Evolutionary conservation across 306 rosid species (phyloP).

Genomic region (Astragalus glycyphyllos): DNA sequence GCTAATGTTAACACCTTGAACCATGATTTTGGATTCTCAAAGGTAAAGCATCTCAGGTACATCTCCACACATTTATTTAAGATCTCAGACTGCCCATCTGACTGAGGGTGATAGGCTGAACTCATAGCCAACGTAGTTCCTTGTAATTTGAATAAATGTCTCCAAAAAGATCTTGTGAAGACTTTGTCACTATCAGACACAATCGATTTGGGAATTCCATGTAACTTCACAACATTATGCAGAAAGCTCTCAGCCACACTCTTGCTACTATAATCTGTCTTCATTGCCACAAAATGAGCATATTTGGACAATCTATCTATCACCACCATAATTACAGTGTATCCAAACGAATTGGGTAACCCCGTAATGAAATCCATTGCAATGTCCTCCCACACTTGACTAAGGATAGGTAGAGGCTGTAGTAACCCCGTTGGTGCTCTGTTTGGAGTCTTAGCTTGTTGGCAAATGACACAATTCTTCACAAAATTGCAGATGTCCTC

Average conservation of each 20-base stretch:
- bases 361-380: background rate
- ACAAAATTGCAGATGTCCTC: background rate
- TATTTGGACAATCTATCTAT: background rate
- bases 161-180: background rate
- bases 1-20: too few relatives aligned
- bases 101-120: background rate
- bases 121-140: background rate
- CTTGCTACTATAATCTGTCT: background rate
- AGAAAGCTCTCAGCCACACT: background rate
- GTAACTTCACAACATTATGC: background rate
- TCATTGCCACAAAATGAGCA: background rate
- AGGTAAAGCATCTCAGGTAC: background rate
- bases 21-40: too few relatives aligned
- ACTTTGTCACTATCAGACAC: background rate
- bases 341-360: background rate
- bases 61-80: background rate
- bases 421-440: background rate
- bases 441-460: background rate
- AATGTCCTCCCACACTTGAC: background rate
- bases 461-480: background rate
- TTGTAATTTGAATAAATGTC: background rate
- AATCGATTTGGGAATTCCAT: background rate
- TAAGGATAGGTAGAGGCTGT: background rate
- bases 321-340: background rate
- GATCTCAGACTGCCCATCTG: background rate